Percentiles rank a stretch among this genome's conserved stretches.
phyloP scores from a whole-genome alignment of 768 basidiomycete genomes.

The Kwoniella botswanensis region DNA sequence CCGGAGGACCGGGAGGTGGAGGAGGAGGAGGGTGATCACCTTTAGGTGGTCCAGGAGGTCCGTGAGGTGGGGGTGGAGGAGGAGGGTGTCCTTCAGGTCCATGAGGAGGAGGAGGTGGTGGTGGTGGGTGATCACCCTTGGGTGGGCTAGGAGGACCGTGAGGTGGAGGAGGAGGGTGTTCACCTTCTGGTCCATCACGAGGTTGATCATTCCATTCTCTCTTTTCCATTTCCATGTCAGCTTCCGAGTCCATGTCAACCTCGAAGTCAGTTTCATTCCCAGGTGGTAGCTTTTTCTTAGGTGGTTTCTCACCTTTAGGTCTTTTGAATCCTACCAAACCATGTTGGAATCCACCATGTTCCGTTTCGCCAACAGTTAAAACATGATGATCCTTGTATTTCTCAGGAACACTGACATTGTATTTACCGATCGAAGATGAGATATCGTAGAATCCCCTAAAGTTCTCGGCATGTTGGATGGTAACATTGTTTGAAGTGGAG shows the following conservation, averaged over 20 bases:
- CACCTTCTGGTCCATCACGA: slow-evolving; percentile 1
- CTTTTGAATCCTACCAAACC: slow-evolving; percentile 38
- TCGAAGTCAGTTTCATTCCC: neutral
- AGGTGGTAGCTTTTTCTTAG: neutral
- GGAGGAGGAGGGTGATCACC: slow-evolving; percentile 16
- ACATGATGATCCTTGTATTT: slow-evolving; percentile 38
- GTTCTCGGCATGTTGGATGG: slow-evolving; percentile 22
- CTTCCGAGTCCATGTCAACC: neutral
- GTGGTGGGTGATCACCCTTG: slow-evolving; percentile 10
- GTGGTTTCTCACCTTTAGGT: slow-evolving; percentile 21
- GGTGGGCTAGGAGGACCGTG: slow-evolving; percentile 6
- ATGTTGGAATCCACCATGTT: slow-evolving; percentile 28
- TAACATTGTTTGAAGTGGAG: slow-evolving; percentile 32
- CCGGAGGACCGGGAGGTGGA: slow-evolving; percentile 13
- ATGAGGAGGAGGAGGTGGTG: slow-evolving; percentile 14
- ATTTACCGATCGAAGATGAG: slow-evolving; percentile 31
- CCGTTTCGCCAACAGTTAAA: slow-evolving; percentile 27
- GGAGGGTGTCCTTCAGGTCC: slow-evolving; percentile 12
- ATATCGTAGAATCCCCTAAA: slow-evolving; percentile 43
- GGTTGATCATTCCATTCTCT: slow-evolving; percentile 4
- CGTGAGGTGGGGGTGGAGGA: slow-evolving; percentile 11
- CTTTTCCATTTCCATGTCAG: slow-evolving; percentile 2
- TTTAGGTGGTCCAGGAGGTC: slow-evolving; percentile 12
- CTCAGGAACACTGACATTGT: slow-evolving; percentile 19
- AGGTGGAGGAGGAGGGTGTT: slow-evolving; percentile 14